Evolutionary conservation across 306 rosid species (phyloP).

Genomic region (Mimosa pudica): DNA sequence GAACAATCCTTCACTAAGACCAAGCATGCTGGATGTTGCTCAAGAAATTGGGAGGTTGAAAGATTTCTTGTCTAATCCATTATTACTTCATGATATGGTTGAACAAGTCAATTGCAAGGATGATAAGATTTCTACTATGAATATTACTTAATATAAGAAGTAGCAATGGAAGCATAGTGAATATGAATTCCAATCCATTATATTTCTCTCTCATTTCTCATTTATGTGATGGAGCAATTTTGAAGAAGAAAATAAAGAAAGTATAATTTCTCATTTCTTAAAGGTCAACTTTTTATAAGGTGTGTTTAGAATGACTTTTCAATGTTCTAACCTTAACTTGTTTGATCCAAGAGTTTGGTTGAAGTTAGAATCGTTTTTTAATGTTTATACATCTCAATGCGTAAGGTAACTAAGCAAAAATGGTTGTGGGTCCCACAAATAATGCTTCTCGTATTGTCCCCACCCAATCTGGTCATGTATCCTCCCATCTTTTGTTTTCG

Average conservation of each 20-base stretch:
- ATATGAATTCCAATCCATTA: constrained; percentile 15
- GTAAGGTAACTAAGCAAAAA: no score
- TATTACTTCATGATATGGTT: constrained; percentile 28
- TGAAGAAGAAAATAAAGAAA: not conserved
- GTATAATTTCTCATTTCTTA: not conserved
- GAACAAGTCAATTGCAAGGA: constrained; percentile 32
- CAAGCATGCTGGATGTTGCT: constrained; percentile 77
- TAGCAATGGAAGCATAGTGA: constrained; percentile 15
- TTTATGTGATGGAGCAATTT: not conserved
- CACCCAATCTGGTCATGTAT: no score
- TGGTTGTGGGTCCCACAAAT: no score
- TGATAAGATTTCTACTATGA: not conserved
- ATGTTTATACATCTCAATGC: no score
- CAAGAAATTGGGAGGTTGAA: constrained; percentile 71
- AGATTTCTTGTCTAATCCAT: constrained; percentile 62
- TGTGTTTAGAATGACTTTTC: no score
- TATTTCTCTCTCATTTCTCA: not conserved
- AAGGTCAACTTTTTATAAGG: not conserved
- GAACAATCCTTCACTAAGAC: constrained; percentile 69
- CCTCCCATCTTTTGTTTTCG: no score
- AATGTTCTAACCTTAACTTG: no score
- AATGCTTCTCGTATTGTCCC: no score
- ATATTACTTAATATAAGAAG: not conserved
- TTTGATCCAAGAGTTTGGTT: no score
- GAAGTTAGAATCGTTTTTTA: no score